Base-by-base conservation (phyloP, 2,329 filamentous ascomycete genomes). In the Fusarium lyarnte region DNA sequence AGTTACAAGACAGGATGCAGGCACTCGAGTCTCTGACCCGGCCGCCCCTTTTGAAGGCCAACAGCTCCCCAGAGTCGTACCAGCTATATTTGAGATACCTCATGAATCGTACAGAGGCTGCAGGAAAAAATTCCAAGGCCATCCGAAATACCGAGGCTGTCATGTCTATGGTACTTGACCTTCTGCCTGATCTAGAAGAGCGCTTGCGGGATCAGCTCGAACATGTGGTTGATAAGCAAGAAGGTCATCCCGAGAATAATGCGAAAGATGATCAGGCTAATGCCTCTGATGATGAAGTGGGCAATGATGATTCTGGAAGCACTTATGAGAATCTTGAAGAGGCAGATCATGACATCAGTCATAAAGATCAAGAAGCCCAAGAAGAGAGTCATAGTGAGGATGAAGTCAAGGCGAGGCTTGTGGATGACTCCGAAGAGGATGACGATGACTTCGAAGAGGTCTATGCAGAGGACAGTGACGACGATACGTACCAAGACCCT, bases 391-490 rank as follows among this genome's bases (percentile, higher is more conserved):
- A n/a, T 12, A 1, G 0, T 4, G 19, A 27, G 0, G 39, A 47
- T 1, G 53, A 35, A 6, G 29, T 1, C 5, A 16, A 7, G 14
- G 1, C 12, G 8, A 29, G 21, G 13, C 25, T 11, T 8, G 54
- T 23, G 27, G 8, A 19, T 4, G 4, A 1, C 2, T n/a, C 39
- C 0, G 39, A 14, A 27, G 29, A 55, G 1, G 8, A 27, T 12
- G 25, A n/a, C 9, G 12, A 3, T 1, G 31, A 31, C 11, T 57
- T 7, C 3, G 39, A 35, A 0, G 51, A 57, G 13, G 6, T 27
- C 2, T 46, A 52, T 7, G 33, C n/a, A 0, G 29, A 57, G 0
- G 38, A 55, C 3, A 45, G 2, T 0, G 3, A 46, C 0, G 53
- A 46, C 0, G 13, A 5, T 1, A 57, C 39, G 0, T 35, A 57